A percentile compares a stretch with the other conserved stretches of the same genome.
Conservation (phyloP, 768 basidiomycete genomes). For the Tylopilus cervinicoccineus region DNA sequence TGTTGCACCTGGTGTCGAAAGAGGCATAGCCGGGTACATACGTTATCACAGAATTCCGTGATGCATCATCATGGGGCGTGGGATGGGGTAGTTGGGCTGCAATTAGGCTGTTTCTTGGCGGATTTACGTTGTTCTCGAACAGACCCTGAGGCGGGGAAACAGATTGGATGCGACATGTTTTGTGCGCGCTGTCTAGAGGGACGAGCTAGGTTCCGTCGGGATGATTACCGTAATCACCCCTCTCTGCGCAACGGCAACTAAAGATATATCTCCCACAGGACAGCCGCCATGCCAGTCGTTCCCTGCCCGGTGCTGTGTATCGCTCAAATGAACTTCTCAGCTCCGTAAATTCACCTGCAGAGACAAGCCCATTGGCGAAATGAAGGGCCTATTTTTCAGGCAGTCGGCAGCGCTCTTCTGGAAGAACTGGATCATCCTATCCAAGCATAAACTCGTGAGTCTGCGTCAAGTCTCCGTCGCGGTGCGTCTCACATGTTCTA, state of each 20-base stretch:
- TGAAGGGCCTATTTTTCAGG: slow-evolving; percentile 47
- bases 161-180: no score
- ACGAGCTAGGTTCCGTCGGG: no score
- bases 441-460: slow-evolving; percentile 61
- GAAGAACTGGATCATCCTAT: slow-evolving; percentile 75
- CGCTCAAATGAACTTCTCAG: not conserved
- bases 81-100: no score
- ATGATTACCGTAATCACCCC: no score
- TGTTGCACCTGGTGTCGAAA: not conserved
- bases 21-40: not conserved
- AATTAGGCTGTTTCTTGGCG: no score
- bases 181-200: no score
- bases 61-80: no score
- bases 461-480: not conserved
- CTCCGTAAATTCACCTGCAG: not conserved
- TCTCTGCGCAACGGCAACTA: no score
- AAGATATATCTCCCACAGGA: slow-evolving; percentile 2
- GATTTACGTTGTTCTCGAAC: no score
- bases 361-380: slow-evolving; percentile 3
- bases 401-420: slow-evolving; percentile 58
- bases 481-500: not conserved
- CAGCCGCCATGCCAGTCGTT: not conserved
- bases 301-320: not conserved
- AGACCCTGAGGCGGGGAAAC: no score
- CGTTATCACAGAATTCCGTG: not conserved